Evolutionary conservation across 257 asterid genomes (phyloP), one percentile per base, ranked within the genome.

Genomic region (Schizonepeta tenuifolia): DNA sequence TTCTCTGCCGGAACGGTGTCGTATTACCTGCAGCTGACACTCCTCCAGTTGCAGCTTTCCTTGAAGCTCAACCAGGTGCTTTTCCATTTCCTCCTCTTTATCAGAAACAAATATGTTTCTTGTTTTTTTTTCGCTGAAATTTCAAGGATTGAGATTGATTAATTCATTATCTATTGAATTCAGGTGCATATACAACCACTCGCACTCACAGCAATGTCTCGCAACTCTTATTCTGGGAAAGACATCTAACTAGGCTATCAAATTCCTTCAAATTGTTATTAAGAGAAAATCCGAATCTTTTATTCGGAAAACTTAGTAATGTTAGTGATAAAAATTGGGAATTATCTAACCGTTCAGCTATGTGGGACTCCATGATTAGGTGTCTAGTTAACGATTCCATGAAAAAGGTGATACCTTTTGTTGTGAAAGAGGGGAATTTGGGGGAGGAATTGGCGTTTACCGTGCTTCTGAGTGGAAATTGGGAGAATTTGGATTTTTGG

Each of bases 151-250:
- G 38, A 21, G 28, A 18, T 61, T 67, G 3, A 41, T 33, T 66
- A 24, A 21, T 21, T 49, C 43, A 65, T 69, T 64, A 38, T 2
- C 8, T 44, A 58, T 65, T 20, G 53, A 57, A 57, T 80, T 79
- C 90, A 95, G 99, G 99, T 73, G 97, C 94, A 43, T 95, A 95
- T 75, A 95, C 99, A 65, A 92, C 98, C 28, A 88, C 99, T 69
- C 95, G 99, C 35, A 95, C 99, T 74, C 90, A 80, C 74, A 89
- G 75, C 78, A 81, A 79, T 81, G 93, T 88, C 71, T 74, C 92
- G 20, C 69, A 80, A 43, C 67, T 95, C 81, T 71, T 92, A 60
- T 92, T 92, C 80, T 95, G 97, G 99, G 87, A 84, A 46, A 87
- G 97, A 59, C 98, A 95, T 64, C 66, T 88, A 64, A 65, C 14